phyloP scores from a whole-genome alignment of 345 rosid species.

The Turnera subulata region DNA sequence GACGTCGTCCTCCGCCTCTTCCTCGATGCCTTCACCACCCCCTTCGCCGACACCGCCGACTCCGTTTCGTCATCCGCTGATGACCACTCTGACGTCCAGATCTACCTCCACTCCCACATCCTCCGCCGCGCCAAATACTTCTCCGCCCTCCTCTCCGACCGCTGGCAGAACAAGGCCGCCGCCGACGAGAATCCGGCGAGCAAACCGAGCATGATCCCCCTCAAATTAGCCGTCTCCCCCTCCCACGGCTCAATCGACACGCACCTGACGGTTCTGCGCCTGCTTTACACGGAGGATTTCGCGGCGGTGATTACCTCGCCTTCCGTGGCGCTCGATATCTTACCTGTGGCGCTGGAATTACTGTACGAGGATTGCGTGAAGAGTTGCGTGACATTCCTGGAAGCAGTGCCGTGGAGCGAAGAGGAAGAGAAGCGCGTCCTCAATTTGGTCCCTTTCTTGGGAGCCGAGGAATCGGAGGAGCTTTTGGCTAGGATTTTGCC shows the following conservation, averaged over 20 bases:
- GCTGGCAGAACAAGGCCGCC: conserved; percentile 36
- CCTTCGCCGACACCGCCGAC: conserved; percentile 11
- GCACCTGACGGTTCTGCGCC: conserved; percentile 40
- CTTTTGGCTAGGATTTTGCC: conserved; percentile 50
- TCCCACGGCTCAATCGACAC: conserved; percentile 29
- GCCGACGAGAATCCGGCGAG: background rate
- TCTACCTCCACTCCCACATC: conserved; percentile 57
- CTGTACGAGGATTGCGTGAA: conserved; percentile 60
- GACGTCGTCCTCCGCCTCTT: conserved; percentile 45
- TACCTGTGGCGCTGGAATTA: conserved; percentile 53
- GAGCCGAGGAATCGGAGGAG: conserved; percentile 48
- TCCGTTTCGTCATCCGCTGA: conserved; percentile 6
- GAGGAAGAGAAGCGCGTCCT: conserved; percentile 57
- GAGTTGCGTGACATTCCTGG: conserved; percentile 44
- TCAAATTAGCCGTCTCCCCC: conserved; percentile 30
- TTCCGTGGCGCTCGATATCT: conserved; percentile 48
- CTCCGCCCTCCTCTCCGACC: conserved; percentile 54
- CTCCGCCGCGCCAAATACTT: conserved; percentile 58
- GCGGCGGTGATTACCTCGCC: conserved; percentile 30
- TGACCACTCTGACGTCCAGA: conserved; percentile 30
- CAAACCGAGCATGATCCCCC: conserved; percentile 6
- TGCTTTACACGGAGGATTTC: conserved; percentile 51
- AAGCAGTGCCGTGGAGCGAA: conserved; percentile 72
- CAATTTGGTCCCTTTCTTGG: conserved; percentile 36
- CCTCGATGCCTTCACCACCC: conserved; percentile 18